Percentiles rank a stretch among this genome's conserved stretches.
phyloP scores from a whole-genome alignment of 257 asterid species.

The Capsicum pubescens region DNA sequence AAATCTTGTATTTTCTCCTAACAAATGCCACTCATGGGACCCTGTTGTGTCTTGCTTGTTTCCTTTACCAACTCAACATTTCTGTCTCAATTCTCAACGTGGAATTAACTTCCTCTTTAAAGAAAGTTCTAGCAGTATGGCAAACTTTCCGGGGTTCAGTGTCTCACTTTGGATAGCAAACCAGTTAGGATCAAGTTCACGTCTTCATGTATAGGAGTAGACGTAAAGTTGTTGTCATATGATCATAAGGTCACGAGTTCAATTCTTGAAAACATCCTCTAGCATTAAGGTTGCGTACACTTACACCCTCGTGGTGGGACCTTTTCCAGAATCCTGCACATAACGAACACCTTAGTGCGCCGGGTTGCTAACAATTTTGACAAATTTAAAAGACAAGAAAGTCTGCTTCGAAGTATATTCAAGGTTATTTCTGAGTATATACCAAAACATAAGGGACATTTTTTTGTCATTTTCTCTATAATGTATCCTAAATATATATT shows the following conservation, averaged over 20 bases:
- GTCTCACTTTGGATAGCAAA: neutral
- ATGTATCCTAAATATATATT: neutral
- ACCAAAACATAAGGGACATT: neutral
- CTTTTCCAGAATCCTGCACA: too few relatives aligned
- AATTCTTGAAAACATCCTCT: too few relatives aligned
- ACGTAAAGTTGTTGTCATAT: too few relatives aligned
- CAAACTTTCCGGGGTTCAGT: constrained; percentile 10
- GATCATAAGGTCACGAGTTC: too few relatives aligned
- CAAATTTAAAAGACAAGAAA: neutral
- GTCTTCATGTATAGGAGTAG: neutral
- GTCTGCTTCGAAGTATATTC: neutral
- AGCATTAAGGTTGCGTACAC: too few relatives aligned
- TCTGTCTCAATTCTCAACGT: constrained; percentile 1
- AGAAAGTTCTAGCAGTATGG: neutral
- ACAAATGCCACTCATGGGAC: constrained; percentile 47
- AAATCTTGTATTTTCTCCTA: constrained; percentile 42
- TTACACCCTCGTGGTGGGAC: too few relatives aligned
- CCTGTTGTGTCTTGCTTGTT: constrained; percentile 48
- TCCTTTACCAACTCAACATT: constrained; percentile 27
- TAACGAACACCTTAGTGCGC: too few relatives aligned
- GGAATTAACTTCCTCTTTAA: neutral
- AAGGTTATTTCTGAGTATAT: neutral
- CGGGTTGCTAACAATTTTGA: too few relatives aligned
- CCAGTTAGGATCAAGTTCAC: neutral
- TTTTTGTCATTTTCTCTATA: neutral